Conservation (phyloP, 352 stramenopile species). For the Lagenidium sp. region DNA sequence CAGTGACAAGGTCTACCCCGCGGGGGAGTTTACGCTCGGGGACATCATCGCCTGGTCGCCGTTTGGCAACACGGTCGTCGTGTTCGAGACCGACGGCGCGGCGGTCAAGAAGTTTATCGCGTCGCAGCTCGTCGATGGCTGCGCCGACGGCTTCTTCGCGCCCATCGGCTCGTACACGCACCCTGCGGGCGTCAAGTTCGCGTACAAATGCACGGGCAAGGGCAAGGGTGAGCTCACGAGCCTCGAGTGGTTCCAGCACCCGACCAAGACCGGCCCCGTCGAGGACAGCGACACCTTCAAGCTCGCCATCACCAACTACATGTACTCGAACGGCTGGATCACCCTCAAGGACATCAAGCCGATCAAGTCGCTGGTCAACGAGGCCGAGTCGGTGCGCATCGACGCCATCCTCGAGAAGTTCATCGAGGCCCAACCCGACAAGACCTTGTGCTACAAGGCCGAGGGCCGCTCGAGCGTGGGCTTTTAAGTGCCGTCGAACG, state of each 20-base stretch:
- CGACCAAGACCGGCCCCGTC: constrained; percentile 11
- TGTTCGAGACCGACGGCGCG: constrained; percentile 12
- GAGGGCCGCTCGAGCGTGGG: constrained; percentile 10
- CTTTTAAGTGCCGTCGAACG: too few species aligned
- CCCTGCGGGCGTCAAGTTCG: constrained; percentile 18
- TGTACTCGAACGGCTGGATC: constrained; percentile 7
- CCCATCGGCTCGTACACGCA: constrained; percentile 17
- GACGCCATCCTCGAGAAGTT: constrained; percentile 9
- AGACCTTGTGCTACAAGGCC: constrained; percentile 11
- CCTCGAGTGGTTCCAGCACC: constrained; percentile 13
- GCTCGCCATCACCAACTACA: constrained; percentile 14
- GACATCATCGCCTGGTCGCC: constrained; percentile 22
- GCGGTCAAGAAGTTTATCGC: constrained; percentile 20
- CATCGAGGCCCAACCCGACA: constrained; percentile 7
- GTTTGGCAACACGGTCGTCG: constrained; percentile 17
- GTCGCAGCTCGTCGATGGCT: constrained; percentile 4
- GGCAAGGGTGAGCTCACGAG: constrained; percentile 3
- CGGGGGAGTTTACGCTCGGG: constrained; percentile 12
- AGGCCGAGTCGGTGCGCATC: constrained; percentile 8
- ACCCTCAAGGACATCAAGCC: not conserved
- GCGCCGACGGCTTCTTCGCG: constrained; percentile 2
- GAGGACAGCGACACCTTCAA: constrained; percentile 13
- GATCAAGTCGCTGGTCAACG: constrained; percentile 3
- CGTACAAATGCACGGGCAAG: constrained; percentile 17
- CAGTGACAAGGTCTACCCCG: constrained; percentile 17